Evolutionary conservation across 2,329 filamentous ascomycete genomes (phyloP), one percentile per base, ranked within the genome.

Genomic region (Apiospora marii): DNA sequence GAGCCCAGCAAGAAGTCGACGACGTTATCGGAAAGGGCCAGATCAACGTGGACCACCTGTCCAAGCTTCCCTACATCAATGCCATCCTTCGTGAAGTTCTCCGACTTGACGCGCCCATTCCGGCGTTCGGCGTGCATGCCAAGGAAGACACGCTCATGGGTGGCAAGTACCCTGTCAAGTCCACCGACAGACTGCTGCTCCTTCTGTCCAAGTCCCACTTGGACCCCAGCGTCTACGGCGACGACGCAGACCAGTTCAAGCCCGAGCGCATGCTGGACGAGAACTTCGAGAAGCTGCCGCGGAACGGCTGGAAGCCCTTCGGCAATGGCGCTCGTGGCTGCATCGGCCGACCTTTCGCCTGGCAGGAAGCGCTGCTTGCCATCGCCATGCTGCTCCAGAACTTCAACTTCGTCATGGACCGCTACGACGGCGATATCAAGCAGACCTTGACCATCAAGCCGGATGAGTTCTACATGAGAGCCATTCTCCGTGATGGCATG

Each of bases 351-450:
- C 82, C 86, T 0, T 89, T 90, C 72, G 87, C 87, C 0, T 87
- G 85, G 85, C 87, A 89, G 75, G 87, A 89, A 73, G 82, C 84
- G 3, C 75, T 89, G 4, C 79, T 89, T 10, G 77, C 78, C 44
- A 76, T 79, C 53, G 89, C 90, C 0, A 86, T 92, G 76, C 79
- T 94, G 16, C 84, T 94, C 72, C 92, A 94, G 77, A 93, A 92
- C 77, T 94, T 94, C 82, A 88, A 93, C 75, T 89, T 94, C 73
- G 84, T 85, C 68, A 80, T 91, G 71, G 88, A 88, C 51, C 88
- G 94, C 74, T 87, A 91, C 0, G 85, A 83, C 74, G 93, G 93
- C 24, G 69, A 48, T 14, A 64, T 71, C 67, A 67, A 69, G 43
- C 69, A 68, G 58, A 70, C 70, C 8, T 61, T 72, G 30, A 71